These are phyloP conservation scores for Vicia sativa DNA, from an alignment of 306 rosid genomes.

Conservation along the genomic window DNA sequence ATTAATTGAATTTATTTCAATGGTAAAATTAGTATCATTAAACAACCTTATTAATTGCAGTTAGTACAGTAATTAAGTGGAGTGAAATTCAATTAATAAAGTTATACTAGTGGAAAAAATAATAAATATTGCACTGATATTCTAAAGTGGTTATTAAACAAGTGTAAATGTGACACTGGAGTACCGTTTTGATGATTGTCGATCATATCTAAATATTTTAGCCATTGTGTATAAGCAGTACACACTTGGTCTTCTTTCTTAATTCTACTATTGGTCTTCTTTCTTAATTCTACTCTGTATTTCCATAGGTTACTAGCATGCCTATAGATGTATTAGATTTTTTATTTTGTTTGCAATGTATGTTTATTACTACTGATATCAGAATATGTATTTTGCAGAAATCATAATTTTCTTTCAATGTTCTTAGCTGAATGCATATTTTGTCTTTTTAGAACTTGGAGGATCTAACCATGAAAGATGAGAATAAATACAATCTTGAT, in stretches of 20 bases:
- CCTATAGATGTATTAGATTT: conserved; percentile 23
- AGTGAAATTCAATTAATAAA: too few species aligned
- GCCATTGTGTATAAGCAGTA: neutral
- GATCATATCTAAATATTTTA: neutral
- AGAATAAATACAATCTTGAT: conserved; percentile 39
- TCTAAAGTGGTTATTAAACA: too few species aligned
- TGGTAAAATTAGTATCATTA: too few species aligned
- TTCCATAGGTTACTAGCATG: conserved; percentile 18
- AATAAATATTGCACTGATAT: too few species aligned
- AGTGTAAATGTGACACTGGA: too few species aligned
- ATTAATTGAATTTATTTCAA: too few species aligned
- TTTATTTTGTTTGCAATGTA: conserved; percentile 30
- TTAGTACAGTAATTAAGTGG: too few species aligned
- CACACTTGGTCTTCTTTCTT: neutral
- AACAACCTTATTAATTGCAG: too few species aligned
- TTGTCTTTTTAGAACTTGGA: conserved; percentile 53
- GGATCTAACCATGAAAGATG: conserved; percentile 52
- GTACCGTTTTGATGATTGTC: too few species aligned
- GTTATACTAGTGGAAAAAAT: too few species aligned
- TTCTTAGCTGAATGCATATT: conserved; percentile 36
- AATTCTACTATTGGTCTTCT: neutral
- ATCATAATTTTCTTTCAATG: conserved; percentile 21
- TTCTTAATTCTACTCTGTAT: conserved; percentile 4
- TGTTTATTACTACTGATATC: conserved; percentile 23
- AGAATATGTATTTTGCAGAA: conserved; percentile 26